Evolutionary conservation across 805 yeast species (phyloP), one percentile per base, ranked within the genome.

Genomic region (Gaillardinia entomophila): DNA sequence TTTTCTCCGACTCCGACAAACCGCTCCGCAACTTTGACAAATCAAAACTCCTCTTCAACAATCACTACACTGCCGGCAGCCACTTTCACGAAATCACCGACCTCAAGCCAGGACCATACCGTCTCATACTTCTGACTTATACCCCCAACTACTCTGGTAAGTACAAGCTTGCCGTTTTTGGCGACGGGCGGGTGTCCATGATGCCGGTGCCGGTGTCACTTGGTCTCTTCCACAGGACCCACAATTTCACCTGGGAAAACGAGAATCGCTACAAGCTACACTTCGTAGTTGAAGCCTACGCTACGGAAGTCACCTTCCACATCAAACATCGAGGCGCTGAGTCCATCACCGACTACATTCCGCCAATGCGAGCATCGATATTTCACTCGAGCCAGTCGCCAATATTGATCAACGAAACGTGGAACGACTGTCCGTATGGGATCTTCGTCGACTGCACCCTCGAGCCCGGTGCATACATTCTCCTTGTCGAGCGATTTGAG

Each of bases 401-500:
- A 0, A 39, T 68, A 1, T 43, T 49, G 23, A 47, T 65, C 13
- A 64, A 61, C 32, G 57, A 57, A 18, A 34, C 43, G 11, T 72
- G 74, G 66, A 56, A 55, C 34, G 67, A 65, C 35, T 53, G 59
- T 15, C 39, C 68, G 6, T 67, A 66, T 45, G 79, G 79, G 0
- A 46, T 66, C 3, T 71, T 64, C 40, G 45, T 66, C 12, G 62
- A 62, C 27, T 51, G 56, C 28, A 25, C 26, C 3, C 27, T 58
- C 3, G 37, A 34, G 3, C 51, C 55, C 2, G 66, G 58, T 0
- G 40, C 37, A 4, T 66, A 68, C 34, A 52, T 69, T 3, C 36
- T 73, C 6, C 45, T 73, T 15, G 49, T 70, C n/a, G 79, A 73
- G 41, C 43, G 79, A 25, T 68, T 73, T 36, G 79, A 73, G 38